These are phyloP conservation scores for Fusarium napiforme DNA, from an alignment of 2,329 filamentous ascomycete species.

Conservation along the genomic window DNA sequence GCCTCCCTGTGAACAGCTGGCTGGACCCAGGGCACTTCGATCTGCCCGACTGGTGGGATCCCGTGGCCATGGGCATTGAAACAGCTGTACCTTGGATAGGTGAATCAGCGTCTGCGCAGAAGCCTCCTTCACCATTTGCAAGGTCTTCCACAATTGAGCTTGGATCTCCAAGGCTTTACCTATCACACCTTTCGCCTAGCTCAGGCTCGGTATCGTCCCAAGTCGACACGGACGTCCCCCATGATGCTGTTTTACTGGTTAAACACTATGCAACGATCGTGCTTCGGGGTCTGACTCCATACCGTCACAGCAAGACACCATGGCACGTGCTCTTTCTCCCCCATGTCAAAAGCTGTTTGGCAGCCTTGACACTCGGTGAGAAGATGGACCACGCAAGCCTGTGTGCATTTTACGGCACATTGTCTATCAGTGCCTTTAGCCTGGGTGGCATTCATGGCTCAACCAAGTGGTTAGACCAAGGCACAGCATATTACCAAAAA, in stretches of 20 bases:
- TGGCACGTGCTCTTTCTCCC: slow-evolving; percentile 31
- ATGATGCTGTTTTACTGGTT: slow-evolving; percentile 17
- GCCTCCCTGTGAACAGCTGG: neutral
- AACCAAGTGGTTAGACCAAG: slow-evolving; percentile 14
- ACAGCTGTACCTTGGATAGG: neutral
- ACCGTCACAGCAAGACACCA: slow-evolving; percentile 32
- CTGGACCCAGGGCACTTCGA: neutral
- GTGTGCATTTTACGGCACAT: slow-evolving; percentile 29
- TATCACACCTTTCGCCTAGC: fast-evolving
- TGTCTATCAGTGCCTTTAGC: slow-evolving; percentile 31
- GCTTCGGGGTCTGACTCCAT: slow-evolving; percentile 26
- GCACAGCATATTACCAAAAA: slow-evolving; percentile 12
- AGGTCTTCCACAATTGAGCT: neutral
- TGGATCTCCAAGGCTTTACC: fast-evolving
- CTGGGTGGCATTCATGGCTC: slow-evolving; percentile 18
- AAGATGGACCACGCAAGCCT: slow-evolving; percentile 28
- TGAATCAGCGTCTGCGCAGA: neutral
- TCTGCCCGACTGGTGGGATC: slow-evolving; percentile 20
- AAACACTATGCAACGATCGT: slow-evolving; percentile 29
- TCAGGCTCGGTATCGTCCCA: neutral
- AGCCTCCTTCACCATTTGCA: neutral
- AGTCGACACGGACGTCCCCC: neutral
- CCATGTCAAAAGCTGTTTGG: slow-evolving; percentile 24
- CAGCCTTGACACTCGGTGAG: slow-evolving; percentile 18
- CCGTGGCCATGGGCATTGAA: neutral